Base-by-base conservation (phyloP, 441 rosid genomes). In the Aleurites moluccanus region DNA sequence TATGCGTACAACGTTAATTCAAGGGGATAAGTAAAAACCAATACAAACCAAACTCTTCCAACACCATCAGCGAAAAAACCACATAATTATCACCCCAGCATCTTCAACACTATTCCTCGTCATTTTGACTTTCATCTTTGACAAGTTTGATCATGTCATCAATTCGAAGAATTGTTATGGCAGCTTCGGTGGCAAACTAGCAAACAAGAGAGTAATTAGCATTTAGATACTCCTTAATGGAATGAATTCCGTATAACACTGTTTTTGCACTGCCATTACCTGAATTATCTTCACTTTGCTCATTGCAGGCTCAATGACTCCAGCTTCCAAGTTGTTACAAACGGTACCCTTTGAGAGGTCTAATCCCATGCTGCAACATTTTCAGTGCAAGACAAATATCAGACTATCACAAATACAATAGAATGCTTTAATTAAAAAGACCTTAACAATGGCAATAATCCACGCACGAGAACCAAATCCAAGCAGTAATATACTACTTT, bases 251-350 rank as follows among this genome's bases (percentile, higher is more conserved):
- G 25, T 13, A 28, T 15, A 64, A 33, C 1, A 61, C n/a, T 8
- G 30, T 23, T 45, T 47, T 27, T 27, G 23, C 25, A 28, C 25
- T 47, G 40, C 21, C 18, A 27, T 28, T 83, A 94, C 99, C 99
- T 96, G 98, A 84, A 96, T 89, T 66, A 96, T 96, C 88, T 96
- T 96, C 78, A 96, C 98, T 92, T 96, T 96, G 94, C 99, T 96
- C 99, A 96, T 96, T 44, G 98, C 98, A 8, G 99, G 98, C 75
- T 96, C 99, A 30, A 96, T 92, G 47, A 94, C 97, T 78, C 98
- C 99, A 10, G 99, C 99, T 81, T 93, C 99, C 73, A 96, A 83
- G 84, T 92, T 96, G 91, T 93, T 95, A 21, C 98, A 93, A 76
- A 91, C 74, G 1, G 86, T 83, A 21, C 98, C 99, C 63, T 92